phyloP scores from a whole-genome alignment of 305 asterid species.

The Fraxinus velutina region DNA sequence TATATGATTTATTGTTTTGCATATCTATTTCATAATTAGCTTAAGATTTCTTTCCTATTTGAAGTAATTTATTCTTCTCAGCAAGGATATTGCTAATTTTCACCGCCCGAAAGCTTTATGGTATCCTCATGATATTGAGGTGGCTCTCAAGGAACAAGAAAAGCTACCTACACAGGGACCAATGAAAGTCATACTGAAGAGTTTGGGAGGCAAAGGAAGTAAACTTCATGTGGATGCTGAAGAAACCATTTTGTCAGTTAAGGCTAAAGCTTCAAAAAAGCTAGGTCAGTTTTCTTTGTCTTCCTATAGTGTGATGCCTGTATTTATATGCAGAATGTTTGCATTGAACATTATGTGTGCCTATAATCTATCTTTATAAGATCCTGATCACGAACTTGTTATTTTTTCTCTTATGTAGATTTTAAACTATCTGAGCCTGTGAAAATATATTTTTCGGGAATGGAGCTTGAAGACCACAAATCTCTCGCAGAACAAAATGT shows the following conservation, averaged over 20 bases:
- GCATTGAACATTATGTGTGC: neutral
- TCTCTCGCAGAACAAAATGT: slow-evolving; percentile 81
- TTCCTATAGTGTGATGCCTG: slow-evolving; percentile 13
- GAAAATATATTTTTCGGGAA: slow-evolving; percentile 74
- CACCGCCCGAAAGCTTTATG: slow-evolving; percentile 96
- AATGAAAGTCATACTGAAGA: slow-evolving; percentile 90
- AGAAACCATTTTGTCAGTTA: slow-evolving; percentile 75
- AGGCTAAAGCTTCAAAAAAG: slow-evolving; percentile 94
- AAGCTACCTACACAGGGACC: slow-evolving; percentile 70
- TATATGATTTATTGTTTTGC: neutral
- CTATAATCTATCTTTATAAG: neutral
- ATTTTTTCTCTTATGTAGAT: slow-evolving; percentile 46
- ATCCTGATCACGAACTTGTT: neutral
- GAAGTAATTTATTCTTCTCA: slow-evolving; percentile 45
- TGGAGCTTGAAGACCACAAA: slow-evolving; percentile 84
- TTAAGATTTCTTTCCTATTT: slow-evolving; percentile 21
- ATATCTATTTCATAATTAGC: neutral
- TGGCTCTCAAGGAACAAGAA: slow-evolving; percentile 73
- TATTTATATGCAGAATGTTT: slow-evolving; percentile 3
- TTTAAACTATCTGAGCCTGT: slow-evolving; percentile 92
- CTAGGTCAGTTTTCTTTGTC: slow-evolving; percentile 53
- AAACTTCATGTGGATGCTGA: slow-evolving; percentile 92
- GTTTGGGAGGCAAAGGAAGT: slow-evolving; percentile 98
- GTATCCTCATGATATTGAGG: slow-evolving; percentile 99
- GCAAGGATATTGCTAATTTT: slow-evolving; percentile 94